These are phyloP conservation scores for Bruguiera hainesii DNA, from an alignment of 441 rosid species.

Conservation along the genomic window DNA sequence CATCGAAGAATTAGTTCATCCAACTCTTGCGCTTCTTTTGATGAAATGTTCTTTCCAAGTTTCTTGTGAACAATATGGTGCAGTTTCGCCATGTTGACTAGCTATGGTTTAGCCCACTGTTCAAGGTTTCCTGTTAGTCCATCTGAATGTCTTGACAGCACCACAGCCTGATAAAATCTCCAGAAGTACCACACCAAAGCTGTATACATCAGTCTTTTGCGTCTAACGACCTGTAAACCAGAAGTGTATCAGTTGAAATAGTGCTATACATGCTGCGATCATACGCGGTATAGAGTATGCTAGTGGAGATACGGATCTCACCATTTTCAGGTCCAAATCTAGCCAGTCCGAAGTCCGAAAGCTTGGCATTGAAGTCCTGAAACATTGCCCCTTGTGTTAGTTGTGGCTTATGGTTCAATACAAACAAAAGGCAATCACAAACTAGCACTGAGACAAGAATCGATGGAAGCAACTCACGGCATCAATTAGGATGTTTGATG, in stretches of 20 bases:
- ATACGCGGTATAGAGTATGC: conserved; percentile 26
- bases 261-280: background rate
- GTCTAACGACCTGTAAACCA: conserved; percentile 28
- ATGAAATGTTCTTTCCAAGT: conserved; percentile 18
- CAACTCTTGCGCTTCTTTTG: conserved; percentile 29
- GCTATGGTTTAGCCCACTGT: conserved; percentile 27
- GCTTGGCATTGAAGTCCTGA: conserved; percentile 34
- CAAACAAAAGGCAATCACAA: background rate
- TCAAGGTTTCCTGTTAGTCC: conserved; percentile 20
- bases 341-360: conserved; percentile 40
- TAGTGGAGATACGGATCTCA: conserved; percentile 20
- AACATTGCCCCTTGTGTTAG: conserved; percentile 6
- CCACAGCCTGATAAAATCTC: conserved; percentile 28
- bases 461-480: conserved; percentile 17
- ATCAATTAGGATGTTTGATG: conserved; percentile 35
- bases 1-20: conserved; percentile 25
- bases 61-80: conserved; percentile 29
- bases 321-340: conserved; percentile 30
- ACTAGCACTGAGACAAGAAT: no score
- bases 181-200: conserved; percentile 32
- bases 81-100: conserved; percentile 20
- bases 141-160: conserved; percentile 23
- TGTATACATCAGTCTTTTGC: conserved; percentile 30
- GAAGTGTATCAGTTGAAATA: conserved; percentile 1
- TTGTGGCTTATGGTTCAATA: conserved; percentile 8